Conservation (phyloP, 768 basidiomycete species). For the Agaricus sinodeliciosus region DNA sequence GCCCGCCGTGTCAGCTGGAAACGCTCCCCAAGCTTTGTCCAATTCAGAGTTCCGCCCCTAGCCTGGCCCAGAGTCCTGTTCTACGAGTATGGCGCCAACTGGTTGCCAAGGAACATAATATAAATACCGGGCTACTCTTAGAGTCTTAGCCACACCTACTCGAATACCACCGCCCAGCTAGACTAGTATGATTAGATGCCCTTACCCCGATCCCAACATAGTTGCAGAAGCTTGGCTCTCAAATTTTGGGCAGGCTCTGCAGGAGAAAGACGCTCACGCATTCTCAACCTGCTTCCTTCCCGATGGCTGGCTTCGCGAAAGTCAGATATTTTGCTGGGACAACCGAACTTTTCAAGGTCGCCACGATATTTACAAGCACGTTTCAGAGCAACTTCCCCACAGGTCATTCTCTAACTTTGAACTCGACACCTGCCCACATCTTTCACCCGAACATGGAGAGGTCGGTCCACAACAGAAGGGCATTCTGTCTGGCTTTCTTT, state of each 20-base stretch:
- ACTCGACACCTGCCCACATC: neutral
- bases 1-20: too few relatives aligned
- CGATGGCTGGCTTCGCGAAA: conserved; percentile 9
- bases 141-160: too few relatives aligned
- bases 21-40: too few relatives aligned
- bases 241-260: neutral
- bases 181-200: neutral
- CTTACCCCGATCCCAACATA: neutral
- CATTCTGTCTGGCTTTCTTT: conserved; percentile 1
- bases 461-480: neutral
- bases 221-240: conserved; percentile 2
- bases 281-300: neutral
- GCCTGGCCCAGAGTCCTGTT: too few relatives aligned
- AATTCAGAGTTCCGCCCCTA: too few relatives aligned
- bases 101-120: neutral
- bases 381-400: neutral
- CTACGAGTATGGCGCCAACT: too few relatives aligned
- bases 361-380: neutral
- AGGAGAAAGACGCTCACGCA: neutral
- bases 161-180: too few relatives aligned
- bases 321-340: conserved; percentile 7
- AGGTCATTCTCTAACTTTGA: conserved; percentile 5
- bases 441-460: conserved; percentile 1
- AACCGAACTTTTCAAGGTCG: conserved; percentile 7
- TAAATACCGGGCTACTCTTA: neutral